Percentiles rank a stretch among this genome's conserved stretches.
These are phyloP conservation scores for Neonectria ditissima DNA, from an alignment of 2,329 filamentous ascomycete species.

Conservation along the genomic window DNA sequence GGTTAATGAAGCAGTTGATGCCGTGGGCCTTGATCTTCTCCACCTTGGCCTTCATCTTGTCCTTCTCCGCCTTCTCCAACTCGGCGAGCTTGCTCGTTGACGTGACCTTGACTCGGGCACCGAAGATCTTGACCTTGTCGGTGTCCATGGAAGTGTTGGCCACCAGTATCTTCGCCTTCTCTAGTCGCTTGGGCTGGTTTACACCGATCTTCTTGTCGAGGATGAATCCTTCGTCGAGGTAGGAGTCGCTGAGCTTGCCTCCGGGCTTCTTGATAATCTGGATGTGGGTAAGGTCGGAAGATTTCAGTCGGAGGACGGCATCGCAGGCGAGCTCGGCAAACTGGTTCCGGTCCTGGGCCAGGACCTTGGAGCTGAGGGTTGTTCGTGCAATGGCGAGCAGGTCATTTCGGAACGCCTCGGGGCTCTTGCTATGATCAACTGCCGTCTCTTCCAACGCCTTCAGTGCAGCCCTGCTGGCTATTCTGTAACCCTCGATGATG, in stretches of 20 bases:
- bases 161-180: conserved; percentile 98
- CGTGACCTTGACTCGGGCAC: conserved; percentile 94
- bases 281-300: conserved; percentile 95
- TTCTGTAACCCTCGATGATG: conserved; percentile 98
- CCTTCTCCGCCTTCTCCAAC: conserved; percentile 95
- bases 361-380: conserved; percentile 96
- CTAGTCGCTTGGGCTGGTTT: conserved; percentile 96
- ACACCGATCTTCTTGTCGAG: conserved; percentile 99
- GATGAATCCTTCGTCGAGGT: conserved; percentile 98
- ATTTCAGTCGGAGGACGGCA: conserved; percentile 89
- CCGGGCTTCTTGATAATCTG: conserved; percentile 99
- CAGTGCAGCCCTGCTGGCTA: conserved; percentile 91
- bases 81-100: conserved; percentile 98
- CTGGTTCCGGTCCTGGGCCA: conserved; percentile 92
- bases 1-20: conserved; percentile 99
- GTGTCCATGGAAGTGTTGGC: conserved; percentile 99
- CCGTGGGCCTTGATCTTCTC: conserved; percentile 98
- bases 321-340: conserved; percentile 92
- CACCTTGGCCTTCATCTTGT: conserved; percentile 99
- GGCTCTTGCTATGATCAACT: conserved; percentile 88
- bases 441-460: conserved; percentile 85
- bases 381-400: conserved; percentile 91
- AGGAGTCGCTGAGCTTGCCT: conserved; percentile 96
- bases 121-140: conserved; percentile 99
- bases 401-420: conserved; percentile 88